A percentile compares a stretch with the other conserved stretches of the same genome.
Conservation (phyloP, 495 filamentous ascomycete species). For the Neurospora sp. region DNA sequence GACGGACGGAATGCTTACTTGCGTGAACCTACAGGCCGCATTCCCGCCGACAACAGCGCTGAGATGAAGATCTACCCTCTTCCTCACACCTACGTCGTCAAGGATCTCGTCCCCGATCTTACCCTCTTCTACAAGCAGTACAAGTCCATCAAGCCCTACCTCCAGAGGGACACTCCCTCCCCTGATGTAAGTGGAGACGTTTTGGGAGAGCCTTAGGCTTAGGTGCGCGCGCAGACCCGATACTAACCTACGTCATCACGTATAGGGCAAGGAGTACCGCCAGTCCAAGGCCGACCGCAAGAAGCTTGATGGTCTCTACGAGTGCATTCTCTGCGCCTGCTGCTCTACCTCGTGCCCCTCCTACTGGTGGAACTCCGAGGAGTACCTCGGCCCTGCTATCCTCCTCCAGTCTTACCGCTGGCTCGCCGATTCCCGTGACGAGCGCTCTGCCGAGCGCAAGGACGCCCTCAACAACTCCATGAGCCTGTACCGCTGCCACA, state of each 20-base stretch:
- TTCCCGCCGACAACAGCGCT: slow-evolving; percentile 67
- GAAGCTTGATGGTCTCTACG: slow-evolving; percentile 97
- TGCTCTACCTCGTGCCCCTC: slow-evolving; percentile 96
- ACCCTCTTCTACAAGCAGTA: slow-evolving; percentile 99
- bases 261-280: slow-evolving; percentile 74
- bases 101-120: slow-evolving; percentile 93
- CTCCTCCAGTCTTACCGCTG: slow-evolving; percentile 95
- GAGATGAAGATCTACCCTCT: slow-evolving; percentile 96
- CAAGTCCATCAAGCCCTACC: slow-evolving; percentile 98
- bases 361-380: slow-evolving; percentile 99
- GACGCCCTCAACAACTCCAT: slow-evolving; percentile 92
- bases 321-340: slow-evolving; percentile 99
- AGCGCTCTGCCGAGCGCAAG: slow-evolving; percentile 78
- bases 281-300: slow-evolving; percentile 82
- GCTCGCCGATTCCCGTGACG: slow-evolving; percentile 86
- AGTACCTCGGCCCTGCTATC: slow-evolving; percentile 94
- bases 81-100: slow-evolving; percentile 98
- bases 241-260: slow-evolving; percentile 12
- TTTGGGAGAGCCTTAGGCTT: not conserved
- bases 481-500: slow-evolving; percentile 97
- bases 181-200: slow-evolving; percentile 50
- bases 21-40: slow-evolving; percentile 57
- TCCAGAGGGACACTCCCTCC: slow-evolving; percentile 72
- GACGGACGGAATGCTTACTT: not conserved
- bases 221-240: not conserved